Percentiles rank a stretch among this genome's conserved stretches.
These are phyloP conservation scores for Picea glauca DNA, from an alignment of 75 land plant species.

Conservation along the genomic window DNA sequence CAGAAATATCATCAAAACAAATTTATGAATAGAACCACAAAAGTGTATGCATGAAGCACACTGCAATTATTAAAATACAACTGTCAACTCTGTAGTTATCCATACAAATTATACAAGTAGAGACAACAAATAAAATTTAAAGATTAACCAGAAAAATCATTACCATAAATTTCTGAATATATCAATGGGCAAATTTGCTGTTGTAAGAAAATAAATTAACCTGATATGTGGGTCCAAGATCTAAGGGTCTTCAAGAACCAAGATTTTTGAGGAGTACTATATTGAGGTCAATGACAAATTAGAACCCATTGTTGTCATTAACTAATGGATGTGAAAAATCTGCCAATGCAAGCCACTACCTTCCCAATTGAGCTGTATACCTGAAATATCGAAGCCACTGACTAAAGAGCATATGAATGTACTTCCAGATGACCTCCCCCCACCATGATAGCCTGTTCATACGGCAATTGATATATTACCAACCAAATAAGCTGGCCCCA, in stretches of 20 bases:
- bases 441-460: slow-evolving; percentile 3
- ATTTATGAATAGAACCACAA: too few species aligned
- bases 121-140: too few species aligned
- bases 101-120: too few species aligned
- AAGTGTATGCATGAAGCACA: not conserved
- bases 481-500: not conserved
- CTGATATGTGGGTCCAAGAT: too few species aligned
- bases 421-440: slow-evolving; percentile 10
- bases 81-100: too few species aligned
- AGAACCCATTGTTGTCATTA: not conserved
- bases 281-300: not conserved
- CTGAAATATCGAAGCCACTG: slow-evolving; percentile 5
- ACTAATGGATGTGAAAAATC: not conserved
- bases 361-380: slow-evolving; percentile 5
- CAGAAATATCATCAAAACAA: too few species aligned
- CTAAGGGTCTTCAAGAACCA: too few species aligned
- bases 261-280: too few species aligned
- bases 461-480: slow-evolving; percentile 2
- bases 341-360: not conserved
- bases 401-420: slow-evolving; percentile 9
- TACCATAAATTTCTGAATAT: too few species aligned
- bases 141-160: too few species aligned
- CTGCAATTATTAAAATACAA: not conserved
- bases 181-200: too few species aligned
- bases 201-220: too few species aligned